Base-by-base conservation (phyloP, 306 rosid genomes). In the Oemleria cerasiformis region DNA sequence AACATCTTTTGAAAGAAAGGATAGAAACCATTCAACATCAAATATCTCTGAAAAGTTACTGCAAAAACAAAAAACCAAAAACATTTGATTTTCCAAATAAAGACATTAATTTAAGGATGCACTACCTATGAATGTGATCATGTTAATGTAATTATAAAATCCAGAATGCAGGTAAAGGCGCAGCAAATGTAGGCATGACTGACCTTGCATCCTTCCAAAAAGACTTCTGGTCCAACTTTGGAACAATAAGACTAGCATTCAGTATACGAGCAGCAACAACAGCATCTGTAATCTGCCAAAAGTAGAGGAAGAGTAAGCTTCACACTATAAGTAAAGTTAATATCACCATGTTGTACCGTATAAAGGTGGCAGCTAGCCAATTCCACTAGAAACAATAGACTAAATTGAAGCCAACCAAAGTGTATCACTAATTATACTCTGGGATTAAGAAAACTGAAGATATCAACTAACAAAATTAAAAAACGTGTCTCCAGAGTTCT, bases 141-240 rank as follows among this genome's bases (percentile, higher is more conserved):
- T 45, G 65, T 71, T 66, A 75, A 19, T 60, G 61, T 67, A 54
- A 51, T 34, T 54, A 53, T 20, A 67, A 73, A 17, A 45, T 70
- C 59, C 56, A 13, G 56, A 73, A 47, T 42, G 59, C 64, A 51
- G 1, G 78, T 34, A 76, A 43, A 20, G 60, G 55, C 23, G 56
- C 61, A 64, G 57, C 64, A 21, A 47, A 73, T 17, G 70, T n/a
- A 55, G 34, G 65, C 56, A 59, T 73, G 68, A 80, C 86, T 75
- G 59, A 94, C 99, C 99, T 94, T 30, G 92, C 78, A 85, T 95
- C 99, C 84, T 88, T 95, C 97, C 99, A 95, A 77, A 85, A 94
- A 78, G 99, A 94, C 62, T 91, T 89, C 77, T 89, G 90, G 75
- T 95, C 97, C 84, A 95, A 81, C 84, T 86, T 94, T 12, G 99